A percentile compares a stretch with the other conserved stretches of the same genome.
phyloP scores from a whole-genome alignment of 2,329 filamentous ascomycete genomes.

The Paramyrothecium sp. region DNA sequence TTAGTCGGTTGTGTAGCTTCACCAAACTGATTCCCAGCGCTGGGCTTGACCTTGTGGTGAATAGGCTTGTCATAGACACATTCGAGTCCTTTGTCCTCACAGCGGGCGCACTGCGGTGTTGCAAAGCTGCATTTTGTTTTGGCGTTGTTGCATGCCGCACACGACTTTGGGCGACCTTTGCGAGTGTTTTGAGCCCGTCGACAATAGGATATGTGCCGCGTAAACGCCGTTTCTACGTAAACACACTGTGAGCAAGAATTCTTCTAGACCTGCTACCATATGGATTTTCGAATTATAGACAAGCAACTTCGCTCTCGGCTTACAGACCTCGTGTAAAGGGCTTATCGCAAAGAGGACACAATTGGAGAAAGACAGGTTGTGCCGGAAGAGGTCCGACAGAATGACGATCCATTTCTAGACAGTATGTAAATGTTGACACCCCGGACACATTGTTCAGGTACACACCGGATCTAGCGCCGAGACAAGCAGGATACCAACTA shows the following conservation, averaged over 20 bases:
- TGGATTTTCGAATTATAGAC: too few relatives aligned
- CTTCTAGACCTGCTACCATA: rapidly evolving
- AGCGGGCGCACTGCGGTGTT: conserved; percentile 16
- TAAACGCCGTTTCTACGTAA: conserved; percentile 16
- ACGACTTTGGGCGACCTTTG: conserved; percentile 21
- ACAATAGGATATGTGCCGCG: conserved; percentile 22
- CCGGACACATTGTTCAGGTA: too few relatives aligned
- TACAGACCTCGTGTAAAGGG: conserved; percentile 16
- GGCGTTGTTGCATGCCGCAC: conserved; percentile 13
- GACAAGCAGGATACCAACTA: too few relatives aligned
- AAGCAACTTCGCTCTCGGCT: neutral
- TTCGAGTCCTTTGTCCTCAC: conserved; percentile 8
- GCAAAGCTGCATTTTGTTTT: conserved; percentile 22
- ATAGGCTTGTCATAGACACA: conserved; percentile 10
- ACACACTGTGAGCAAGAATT: neutral
- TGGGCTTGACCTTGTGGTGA: rapidly evolving
- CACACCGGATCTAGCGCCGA: too few relatives aligned
- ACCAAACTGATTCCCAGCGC: neutral
- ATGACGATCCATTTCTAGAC: neutral
- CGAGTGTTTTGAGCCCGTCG: conserved; percentile 17
- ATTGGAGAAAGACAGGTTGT: neutral
- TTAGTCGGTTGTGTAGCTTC: neutral
- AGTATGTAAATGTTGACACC: neutral
- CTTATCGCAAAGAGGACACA: conserved; percentile 17
- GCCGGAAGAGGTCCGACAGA: neutral